phyloP scores from a whole-genome alignment of 768 basidiomycete genomes.

The Phlegmacium glaucopus region DNA sequence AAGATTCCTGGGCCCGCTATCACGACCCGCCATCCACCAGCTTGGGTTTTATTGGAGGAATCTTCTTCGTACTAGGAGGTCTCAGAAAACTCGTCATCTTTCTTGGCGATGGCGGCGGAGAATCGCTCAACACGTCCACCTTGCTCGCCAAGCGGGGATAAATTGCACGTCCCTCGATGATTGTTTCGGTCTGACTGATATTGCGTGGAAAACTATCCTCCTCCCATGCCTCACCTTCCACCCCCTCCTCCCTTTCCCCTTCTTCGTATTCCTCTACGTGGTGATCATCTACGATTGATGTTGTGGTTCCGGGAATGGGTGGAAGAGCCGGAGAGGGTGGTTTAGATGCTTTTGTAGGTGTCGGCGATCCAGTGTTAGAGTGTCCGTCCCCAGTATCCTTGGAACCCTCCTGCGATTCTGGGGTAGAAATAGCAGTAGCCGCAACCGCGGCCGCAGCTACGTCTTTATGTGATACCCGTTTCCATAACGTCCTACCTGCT shows the following conservation, averaged over 20 bases:
- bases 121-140: neutral
- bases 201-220: conserved; percentile 20
- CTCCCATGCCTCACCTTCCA: conserved; percentile 19
- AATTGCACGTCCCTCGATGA: conserved; percentile 21
- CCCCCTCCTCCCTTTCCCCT: conserved; percentile 14
- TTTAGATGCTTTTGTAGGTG: conserved; percentile 7
- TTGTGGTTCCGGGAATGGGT: conserved; percentile 13
- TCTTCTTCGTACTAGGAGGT: too few species aligned
- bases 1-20: neutral
- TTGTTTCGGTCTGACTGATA: conserved; percentile 24
- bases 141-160: conserved; percentile 11
- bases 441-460: conserved; percentile 12
- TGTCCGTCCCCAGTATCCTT: conserved; percentile 12
- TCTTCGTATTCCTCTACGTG: neutral
- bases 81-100: neutral
- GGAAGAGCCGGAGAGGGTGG: conserved; percentile 10
- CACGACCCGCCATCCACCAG: neutral
- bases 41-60: conserved; percentile 19
- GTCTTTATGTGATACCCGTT: conserved; percentile 40
- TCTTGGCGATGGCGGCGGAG: neutral
- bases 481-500: conserved; percentile 49
- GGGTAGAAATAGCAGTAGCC: conserved; percentile 1
- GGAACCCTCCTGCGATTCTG: conserved; percentile 7
- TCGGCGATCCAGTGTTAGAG: conserved; percentile 7
- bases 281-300: conserved; percentile 2